A percentile compares a stretch with the other conserved stretches of the same genome.
These are phyloP conservation scores for Schizonepeta tenuifolia DNA, from an alignment of 257 asterid species.

Conservation along the genomic window DNA sequence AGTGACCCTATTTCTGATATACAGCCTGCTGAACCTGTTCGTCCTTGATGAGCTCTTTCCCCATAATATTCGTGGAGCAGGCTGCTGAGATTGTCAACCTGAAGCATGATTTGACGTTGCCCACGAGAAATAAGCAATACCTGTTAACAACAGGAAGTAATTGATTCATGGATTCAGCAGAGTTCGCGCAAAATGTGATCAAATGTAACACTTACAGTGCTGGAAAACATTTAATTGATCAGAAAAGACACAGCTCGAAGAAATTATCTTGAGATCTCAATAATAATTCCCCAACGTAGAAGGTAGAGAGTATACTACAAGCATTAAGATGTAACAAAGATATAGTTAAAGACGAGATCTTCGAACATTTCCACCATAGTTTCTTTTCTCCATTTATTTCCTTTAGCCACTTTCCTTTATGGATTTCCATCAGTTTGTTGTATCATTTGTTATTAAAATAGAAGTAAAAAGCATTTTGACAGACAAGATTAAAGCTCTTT, in stretches of 20 bases:
- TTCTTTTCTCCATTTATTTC: background rate
- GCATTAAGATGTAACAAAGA: slow-evolving; percentile 1
- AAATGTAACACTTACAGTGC: background rate
- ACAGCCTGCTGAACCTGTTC: slow-evolving; percentile 32
- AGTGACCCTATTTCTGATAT: slow-evolving; percentile 44
- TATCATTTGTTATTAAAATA: background rate
- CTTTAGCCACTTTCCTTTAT: background rate
- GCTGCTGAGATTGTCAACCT: slow-evolving; percentile 77
- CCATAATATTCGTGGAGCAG: slow-evolving; percentile 62
- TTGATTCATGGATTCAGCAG: background rate
- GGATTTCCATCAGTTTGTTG: background rate
- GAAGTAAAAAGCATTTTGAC: background rate
- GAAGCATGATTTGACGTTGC: slow-evolving; percentile 90
- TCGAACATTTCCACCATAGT: background rate
- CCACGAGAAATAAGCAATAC: slow-evolving; percentile 69
- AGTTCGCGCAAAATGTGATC: background rate
- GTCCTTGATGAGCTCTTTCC: slow-evolving; percentile 61
- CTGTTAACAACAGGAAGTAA: slow-evolving; percentile 45
- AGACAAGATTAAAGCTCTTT: background rate
- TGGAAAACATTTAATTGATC: background rate
- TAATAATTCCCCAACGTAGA: background rate
- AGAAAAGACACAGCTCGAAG: background rate
- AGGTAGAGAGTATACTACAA: background rate
- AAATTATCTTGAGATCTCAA: background rate
- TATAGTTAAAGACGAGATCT: background rate